A percentile compares a stretch with the other conserved stretches of the same genome.
Conservation (phyloP, 2,329 filamentous ascomycete genomes). For the Calonectria henricotiae region DNA sequence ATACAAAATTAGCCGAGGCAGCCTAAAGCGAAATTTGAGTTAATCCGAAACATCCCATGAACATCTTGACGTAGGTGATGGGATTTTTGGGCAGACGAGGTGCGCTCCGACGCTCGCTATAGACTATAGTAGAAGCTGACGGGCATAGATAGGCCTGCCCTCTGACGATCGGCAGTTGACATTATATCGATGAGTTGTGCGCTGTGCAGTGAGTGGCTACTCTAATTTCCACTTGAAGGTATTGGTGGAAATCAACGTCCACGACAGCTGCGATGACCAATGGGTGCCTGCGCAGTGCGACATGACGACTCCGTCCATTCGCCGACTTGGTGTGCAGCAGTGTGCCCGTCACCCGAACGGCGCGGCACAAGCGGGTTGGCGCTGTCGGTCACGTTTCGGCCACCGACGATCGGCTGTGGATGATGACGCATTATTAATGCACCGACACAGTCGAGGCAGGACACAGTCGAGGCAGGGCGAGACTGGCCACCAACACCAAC, state of each 20-base stretch:
- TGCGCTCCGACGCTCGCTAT: too few relatives aligned
- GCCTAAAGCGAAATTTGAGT: not conserved
- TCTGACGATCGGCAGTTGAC: not conserved
- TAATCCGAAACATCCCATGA: not conserved
- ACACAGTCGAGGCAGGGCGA: not conserved
- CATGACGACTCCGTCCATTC: slow-evolving; percentile 3
- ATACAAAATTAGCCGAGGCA: too few relatives aligned
- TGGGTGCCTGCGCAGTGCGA: not conserved
- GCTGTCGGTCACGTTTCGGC: slow-evolving; percentile 14
- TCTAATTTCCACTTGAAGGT: too few relatives aligned
- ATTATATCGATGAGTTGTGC: too few relatives aligned
- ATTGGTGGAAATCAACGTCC: not conserved
- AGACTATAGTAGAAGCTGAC: too few relatives aligned
- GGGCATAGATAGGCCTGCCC: not conserved
- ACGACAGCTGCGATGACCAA: not conserved
- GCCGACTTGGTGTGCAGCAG: not conserved
- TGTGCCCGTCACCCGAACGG: slow-evolving; percentile 4
- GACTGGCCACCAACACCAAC: slow-evolving; percentile 5
- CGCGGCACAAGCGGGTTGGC: not conserved
- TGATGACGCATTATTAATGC: slow-evolving; percentile 25
- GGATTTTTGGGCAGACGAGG: not conserved
- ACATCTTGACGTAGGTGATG: not conserved
- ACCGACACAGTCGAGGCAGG: not conserved
- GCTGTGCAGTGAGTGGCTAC: too few relatives aligned
- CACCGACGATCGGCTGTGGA: not conserved